A percentile compares a stretch with the other conserved stretches of the same genome.
phyloP scores from a whole-genome alignment of 345 rosid genomes.

The Camelina neglecta region DNA sequence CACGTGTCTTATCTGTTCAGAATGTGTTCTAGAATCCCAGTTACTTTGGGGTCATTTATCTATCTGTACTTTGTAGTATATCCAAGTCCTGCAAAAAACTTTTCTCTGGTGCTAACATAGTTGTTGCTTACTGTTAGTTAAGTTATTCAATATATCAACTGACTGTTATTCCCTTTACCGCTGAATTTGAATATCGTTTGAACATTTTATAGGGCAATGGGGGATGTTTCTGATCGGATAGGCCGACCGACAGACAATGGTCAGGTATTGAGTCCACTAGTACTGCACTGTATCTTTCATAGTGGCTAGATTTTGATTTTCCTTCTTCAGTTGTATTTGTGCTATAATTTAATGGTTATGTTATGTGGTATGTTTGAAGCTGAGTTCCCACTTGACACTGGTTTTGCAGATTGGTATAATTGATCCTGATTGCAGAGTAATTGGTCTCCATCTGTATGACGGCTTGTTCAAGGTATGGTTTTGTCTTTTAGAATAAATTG shows the following conservation, averaged over 20 bases:
- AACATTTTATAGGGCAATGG: slow-evolving; percentile 70
- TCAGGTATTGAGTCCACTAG: slow-evolving; percentile 58
- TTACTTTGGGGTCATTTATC: slow-evolving; percentile 3
- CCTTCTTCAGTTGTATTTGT: background rate
- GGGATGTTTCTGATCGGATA: slow-evolving; percentile 94
- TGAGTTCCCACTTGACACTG: slow-evolving; percentile 16
- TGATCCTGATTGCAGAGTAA: slow-evolving; percentile 94
- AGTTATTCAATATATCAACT: slow-evolving; percentile 8
- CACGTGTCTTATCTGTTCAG: slow-evolving; percentile 5
- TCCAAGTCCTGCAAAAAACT: background rate
- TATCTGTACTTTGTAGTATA: background rate
- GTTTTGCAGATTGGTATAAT: slow-evolving; percentile 79
- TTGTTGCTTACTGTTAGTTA: slow-evolving; percentile 10
- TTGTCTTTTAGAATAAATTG: slow-evolving; percentile 13
- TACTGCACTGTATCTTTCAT: slow-evolving; percentile 14
- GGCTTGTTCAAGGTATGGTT: slow-evolving; percentile 86
- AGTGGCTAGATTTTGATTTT: background rate
- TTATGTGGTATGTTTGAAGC: slow-evolving; percentile 14
- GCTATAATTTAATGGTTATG: background rate
- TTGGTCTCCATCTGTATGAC: slow-evolving; percentile 95
- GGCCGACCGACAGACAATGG: slow-evolving; percentile 94
- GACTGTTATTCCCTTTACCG: background rate
- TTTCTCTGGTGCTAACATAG: slow-evolving; percentile 5
- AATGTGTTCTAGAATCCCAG: slow-evolving; percentile 11
- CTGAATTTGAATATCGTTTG: background rate